Conservation (phyloP, 805 yeast genomes). For the Kregervanrija fluxuum region DNA sequence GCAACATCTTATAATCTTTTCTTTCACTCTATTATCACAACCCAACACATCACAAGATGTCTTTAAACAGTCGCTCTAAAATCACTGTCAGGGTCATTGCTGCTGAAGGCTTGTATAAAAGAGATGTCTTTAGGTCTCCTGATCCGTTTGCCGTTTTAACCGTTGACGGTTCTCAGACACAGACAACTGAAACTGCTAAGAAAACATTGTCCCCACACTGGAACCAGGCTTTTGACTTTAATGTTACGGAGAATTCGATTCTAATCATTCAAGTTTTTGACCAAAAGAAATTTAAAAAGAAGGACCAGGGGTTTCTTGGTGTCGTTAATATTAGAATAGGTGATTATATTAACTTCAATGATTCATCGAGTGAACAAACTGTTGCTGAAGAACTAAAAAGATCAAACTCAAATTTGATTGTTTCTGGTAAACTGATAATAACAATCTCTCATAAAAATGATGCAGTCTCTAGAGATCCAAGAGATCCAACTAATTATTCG, state of each 20-base stretch:
- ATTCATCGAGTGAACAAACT: slow-evolving; percentile 59
- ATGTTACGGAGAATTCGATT: slow-evolving; percentile 71
- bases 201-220: slow-evolving; percentile 95
- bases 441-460: slow-evolving; percentile 48
- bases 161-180: slow-evolving; percentile 95
- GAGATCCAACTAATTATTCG: slow-evolving; percentile 25
- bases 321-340: slow-evolving; percentile 88
- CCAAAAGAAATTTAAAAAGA: slow-evolving; percentile 94
- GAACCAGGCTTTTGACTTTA: slow-evolving; percentile 86
- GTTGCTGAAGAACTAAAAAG: slow-evolving; percentile 87
- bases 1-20: too few relatives aligned
- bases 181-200: slow-evolving; percentile 88
- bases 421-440: slow-evolving; percentile 85
- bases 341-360: slow-evolving; percentile 70
- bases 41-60: neutral
- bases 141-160: slow-evolving; percentile 98
- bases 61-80: slow-evolving; percentile 18
- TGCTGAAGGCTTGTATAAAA: slow-evolving; percentile 89
- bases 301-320: slow-evolving; percentile 97
- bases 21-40: too few relatives aligned
- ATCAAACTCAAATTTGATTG: slow-evolving; percentile 85
- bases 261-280: slow-evolving; percentile 92
- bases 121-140: slow-evolving; percentile 93
- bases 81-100: slow-evolving; percentile 78
- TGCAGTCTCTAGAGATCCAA: slow-evolving; percentile 15